A percentile compares a stretch with the other conserved stretches of the same genome.
Evolutionary conservation across 2,329 filamentous ascomycete species (phyloP).

Genomic region (Zymoseptoria crescenta): DNA sequence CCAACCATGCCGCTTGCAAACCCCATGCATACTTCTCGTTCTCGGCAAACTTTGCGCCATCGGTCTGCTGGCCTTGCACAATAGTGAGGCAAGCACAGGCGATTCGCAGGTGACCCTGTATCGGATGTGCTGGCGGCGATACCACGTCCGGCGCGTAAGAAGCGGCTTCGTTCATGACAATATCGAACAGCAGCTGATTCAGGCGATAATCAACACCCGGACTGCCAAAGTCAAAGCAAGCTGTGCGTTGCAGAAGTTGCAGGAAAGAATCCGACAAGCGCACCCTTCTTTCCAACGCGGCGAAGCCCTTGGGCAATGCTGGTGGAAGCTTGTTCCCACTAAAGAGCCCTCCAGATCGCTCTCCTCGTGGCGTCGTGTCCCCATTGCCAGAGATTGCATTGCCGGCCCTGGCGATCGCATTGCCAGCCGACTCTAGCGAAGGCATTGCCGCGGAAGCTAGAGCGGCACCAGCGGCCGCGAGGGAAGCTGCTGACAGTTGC

Average conservation of each 20-base stretch:
- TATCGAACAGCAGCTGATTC: slow-evolving; percentile 26
- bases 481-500: slow-evolving; percentile 13
- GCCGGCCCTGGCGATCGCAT: not conserved
- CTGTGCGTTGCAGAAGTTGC: slow-evolving; percentile 25
- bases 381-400: slow-evolving; percentile 15
- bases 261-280: slow-evolving; percentile 22
- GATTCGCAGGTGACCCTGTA: slow-evolving; percentile 25
- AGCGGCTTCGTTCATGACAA: slow-evolving; percentile 23
- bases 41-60: slow-evolving; percentile 22
- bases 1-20: slow-evolving; percentile 26
- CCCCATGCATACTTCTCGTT: slow-evolving; percentile 25
- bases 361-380: slow-evolving; percentile 1
- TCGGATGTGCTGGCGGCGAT: slow-evolving; percentile 20
- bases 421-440: not conserved
- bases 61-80: slow-evolving; percentile 25
- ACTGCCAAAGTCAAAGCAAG: slow-evolving; percentile 28
- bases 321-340: slow-evolving; percentile 19
- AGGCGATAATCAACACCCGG: slow-evolving; percentile 24
- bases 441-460: slow-evolving; percentile 6
- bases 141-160: slow-evolving; percentile 1
- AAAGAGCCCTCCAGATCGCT: slow-evolving; percentile 8
- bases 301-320: slow-evolving; percentile 28
- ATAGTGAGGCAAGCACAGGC: slow-evolving; percentile 29
- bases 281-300: slow-evolving; percentile 21
- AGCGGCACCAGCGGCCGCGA: slow-evolving; percentile 12